A percentile compares a stretch with the other conserved stretches of the same genome.
phyloP scores from a whole-genome alignment of 1,139 yeast genomes.

The Chernovozyma sophiae-reginae region DNA sequence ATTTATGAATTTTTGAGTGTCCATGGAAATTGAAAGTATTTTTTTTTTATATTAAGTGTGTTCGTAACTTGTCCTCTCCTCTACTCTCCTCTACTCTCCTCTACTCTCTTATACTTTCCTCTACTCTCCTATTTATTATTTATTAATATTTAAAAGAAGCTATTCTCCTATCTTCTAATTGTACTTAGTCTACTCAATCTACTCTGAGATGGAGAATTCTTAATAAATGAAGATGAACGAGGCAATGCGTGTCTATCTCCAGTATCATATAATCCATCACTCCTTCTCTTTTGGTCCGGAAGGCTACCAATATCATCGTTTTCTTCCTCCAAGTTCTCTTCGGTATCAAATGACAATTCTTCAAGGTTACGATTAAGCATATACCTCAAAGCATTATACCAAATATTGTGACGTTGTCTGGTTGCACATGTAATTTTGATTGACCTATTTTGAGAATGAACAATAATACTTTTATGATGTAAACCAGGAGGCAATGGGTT shows the following conservation, averaged over 20 bases:
- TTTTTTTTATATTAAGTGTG: no score
- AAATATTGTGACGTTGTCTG: conserved; percentile 82
- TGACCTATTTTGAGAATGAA: conserved; percentile 64
- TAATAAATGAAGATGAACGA: conserved; percentile 10
- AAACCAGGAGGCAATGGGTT: conserved; percentile 90
- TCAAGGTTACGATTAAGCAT: conserved; percentile 66
- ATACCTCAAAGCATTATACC: conserved; percentile 84
- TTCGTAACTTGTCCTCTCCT: no score
- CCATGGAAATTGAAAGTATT: no score
- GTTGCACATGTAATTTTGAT: conserved; percentile 85
- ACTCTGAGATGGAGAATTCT: conserved; percentile 14
- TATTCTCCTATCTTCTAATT: conserved; percentile 17
- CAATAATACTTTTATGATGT: conserved; percentile 77
- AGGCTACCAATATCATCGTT: conserved; percentile 9
- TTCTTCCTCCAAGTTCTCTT: conserved; percentile 16
- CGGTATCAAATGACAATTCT: conserved; percentile 48
- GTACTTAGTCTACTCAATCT: conserved; percentile 22
- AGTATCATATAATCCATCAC: conserved; percentile 14
- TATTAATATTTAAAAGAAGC: not conserved
- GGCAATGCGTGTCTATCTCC: conserved; percentile 32
- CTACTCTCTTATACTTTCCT: not conserved
- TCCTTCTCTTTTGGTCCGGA: conserved; percentile 1
- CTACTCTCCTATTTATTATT: not conserved
- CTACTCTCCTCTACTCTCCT: no score
- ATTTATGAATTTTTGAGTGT: no score